Base-by-base conservation (phyloP, 805 yeast species). In the Sungouiella thailandica region DNA sequence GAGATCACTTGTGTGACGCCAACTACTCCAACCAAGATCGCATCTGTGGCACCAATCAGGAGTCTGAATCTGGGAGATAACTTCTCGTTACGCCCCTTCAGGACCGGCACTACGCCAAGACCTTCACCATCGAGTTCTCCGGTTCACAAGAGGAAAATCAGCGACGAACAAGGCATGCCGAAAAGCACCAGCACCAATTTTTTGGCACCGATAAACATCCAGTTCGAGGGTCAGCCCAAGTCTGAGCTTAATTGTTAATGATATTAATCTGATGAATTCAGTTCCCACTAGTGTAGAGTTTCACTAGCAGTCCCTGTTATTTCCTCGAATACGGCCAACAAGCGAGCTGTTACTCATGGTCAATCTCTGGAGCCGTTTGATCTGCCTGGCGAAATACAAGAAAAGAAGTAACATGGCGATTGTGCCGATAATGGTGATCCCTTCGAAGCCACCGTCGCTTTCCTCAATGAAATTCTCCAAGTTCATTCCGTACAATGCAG, bases 401-500 rank as follows among this genome's bases (percentile, higher is more conserved):
- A 86, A 74, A 8, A 88, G 61, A 5, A 63, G 44, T 1, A 69
- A 36, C 23, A 74, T 45, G 3, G 60, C 32, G 7, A 74, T 50
- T 2, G 78, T 62, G 0, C 80, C 63, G 2, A 67, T 40, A 1
- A 68, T 55, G 1, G 77, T 54, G 5, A 64, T 55, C 5, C 49
- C 27, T 39, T 62, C 65, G 52, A 87, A 84, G 20, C 96, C 96
- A 43, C 72, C 70, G 35, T 74, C 72, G 1, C 78, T 64, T 36
- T 88, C 95, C 55, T 93, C 99, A 15, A 93, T 80, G 52, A 84
- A 88, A 59, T 90, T 93, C 51, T 83, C 86, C 55, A 93, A 65
- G 58, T 93, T 93, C 98, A 93, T 93, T 23, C 99, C 99, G 57
- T 89, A 93, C 8, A 87, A 64, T 0, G 96, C 83, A 2, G 95